Base-by-base conservation (phyloP, 2,329 filamentous ascomycete species). In the Diatrype stigma region DNA sequence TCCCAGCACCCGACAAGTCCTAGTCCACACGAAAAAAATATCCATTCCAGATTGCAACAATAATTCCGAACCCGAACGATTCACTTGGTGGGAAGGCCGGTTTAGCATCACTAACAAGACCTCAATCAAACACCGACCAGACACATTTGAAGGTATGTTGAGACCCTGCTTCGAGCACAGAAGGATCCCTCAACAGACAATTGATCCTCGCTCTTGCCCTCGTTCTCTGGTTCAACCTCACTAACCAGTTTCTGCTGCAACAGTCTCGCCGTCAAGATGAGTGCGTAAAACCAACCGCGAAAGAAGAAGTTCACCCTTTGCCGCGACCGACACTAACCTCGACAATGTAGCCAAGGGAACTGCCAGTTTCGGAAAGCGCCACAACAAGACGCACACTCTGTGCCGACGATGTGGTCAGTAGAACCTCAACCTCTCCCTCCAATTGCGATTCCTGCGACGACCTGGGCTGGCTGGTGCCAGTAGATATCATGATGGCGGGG, bases 341-440 rank as follows among this genome's bases (percentile, higher is more conserved):
- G 45, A 54, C 52, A 56, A 51, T 59, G 40, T 58, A 68, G 65
- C 65, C 61, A 68, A 68, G 65, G 65, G 65, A 63, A 68, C 65
- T 57, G 65, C 63, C 60, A 67, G 64, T 56, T 68, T 68, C 64
- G 65, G 65, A 64, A 68, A 70, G 64, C 86, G 90, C 85, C 90
- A 95, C 84, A 96, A 93, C 86, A 96, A 96, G 87, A 90, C 91
- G 82, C 92, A 96, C 86, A 91, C 87, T 76, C 81, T 96, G 78
- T 96, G 92, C 89, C 88, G 92, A 85, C 92, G 92, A 81, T 96
- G 91, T 85, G 92, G 90, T 94, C 79, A 84, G 89, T 90, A 44
- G 11, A 44, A 11, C 12, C 21, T 19, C 14, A 7, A 61, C 58
- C 46, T 37, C 34, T 5, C 34, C 34, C 14, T 7, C 14, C 56